Percentiles rank a stretch among this genome's conserved stretches.
Evolutionary conservation across 441 rosid species (phyloP).

Genomic region (Euphorbia celastroides): DNA sequence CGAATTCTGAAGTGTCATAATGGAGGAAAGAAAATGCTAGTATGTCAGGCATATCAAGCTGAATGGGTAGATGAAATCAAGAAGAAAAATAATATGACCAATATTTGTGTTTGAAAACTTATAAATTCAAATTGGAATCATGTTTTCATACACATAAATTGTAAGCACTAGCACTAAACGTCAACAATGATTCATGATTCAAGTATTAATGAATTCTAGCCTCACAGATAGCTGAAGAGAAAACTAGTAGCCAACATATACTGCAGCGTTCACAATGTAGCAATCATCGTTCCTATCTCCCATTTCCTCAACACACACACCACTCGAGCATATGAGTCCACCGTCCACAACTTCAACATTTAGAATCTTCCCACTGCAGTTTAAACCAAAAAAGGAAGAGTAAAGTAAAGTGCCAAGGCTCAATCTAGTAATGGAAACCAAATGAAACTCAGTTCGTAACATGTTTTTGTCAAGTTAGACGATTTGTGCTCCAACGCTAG

Average conservation of each 20-base stretch:
- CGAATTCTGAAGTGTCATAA: background rate
- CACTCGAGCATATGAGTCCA: slow-evolving; percentile 89
- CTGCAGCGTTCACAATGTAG: slow-evolving; percentile 84
- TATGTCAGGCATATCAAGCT: background rate
- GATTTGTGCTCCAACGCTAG: too few species aligned
- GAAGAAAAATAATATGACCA: background rate
- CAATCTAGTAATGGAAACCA: background rate
- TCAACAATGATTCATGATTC: background rate
- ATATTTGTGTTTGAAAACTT: background rate
- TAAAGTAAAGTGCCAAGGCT: background rate
- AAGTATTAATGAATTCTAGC: slow-evolving; percentile 18
- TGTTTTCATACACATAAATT: background rate
- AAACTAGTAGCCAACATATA: slow-evolving; percentile 76
- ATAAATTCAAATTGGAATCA: background rate
- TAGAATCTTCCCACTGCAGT: slow-evolving; percentile 59
- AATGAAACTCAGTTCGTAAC: background rate
- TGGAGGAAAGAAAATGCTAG: background rate
- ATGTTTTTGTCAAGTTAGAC: too few species aligned
- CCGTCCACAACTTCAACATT: slow-evolving; percentile 83
- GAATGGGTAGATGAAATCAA: background rate
- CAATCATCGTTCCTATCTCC: slow-evolving; percentile 88
- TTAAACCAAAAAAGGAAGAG: background rate
- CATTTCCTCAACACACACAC: slow-evolving; percentile 90
- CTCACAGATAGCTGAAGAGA: slow-evolving; percentile 15
- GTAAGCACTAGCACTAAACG: background rate